phyloP scores from a whole-genome alignment of 106 monocot genomes.

The Agapanthus africanus region DNA sequence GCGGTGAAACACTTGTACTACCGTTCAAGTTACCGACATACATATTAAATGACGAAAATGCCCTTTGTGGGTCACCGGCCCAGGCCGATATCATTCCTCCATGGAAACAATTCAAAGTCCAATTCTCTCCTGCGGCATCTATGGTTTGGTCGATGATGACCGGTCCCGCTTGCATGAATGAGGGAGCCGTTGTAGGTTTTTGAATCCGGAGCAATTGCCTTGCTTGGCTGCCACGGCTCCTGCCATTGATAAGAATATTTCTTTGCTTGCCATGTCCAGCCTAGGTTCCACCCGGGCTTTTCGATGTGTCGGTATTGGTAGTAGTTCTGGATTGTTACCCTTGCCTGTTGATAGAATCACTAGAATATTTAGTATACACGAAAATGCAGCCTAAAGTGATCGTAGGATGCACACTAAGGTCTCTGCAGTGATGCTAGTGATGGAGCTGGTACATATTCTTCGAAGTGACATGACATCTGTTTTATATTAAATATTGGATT shows the following conservation, averaged over 20 bases:
- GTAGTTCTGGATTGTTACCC: slow-evolving; percentile 15
- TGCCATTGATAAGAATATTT: slow-evolving; percentile 11
- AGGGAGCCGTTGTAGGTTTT: not conserved
- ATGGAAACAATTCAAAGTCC: slow-evolving; percentile 5
- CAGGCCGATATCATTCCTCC: not conserved
- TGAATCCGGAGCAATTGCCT: slow-evolving; percentile 10
- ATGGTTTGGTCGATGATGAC: slow-evolving; percentile 4
- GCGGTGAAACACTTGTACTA: not conserved
- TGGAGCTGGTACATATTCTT: too few relatives aligned
- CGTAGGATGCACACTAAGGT: too few relatives aligned
- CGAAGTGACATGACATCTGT: too few relatives aligned
- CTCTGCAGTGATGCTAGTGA: too few relatives aligned
- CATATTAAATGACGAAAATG: slow-evolving; percentile 13
- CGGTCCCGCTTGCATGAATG: slow-evolving; percentile 5
- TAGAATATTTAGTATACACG: too few relatives aligned
- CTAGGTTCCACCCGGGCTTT: slow-evolving; percentile 18
- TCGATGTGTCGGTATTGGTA: slow-evolving; percentile 15
- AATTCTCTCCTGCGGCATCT: not conserved
- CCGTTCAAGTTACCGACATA: not conserved
- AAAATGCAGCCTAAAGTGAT: too few relatives aligned
- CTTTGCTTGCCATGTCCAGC: slow-evolving; percentile 14
- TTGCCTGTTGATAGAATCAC: too few relatives aligned
- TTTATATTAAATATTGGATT: too few relatives aligned
- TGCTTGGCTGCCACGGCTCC: slow-evolving; percentile 12
- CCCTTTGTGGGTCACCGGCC: not conserved